phyloP scores from a whole-genome alignment of 768 basidiomycete genomes.

The Pleurotus giganteus region DNA sequence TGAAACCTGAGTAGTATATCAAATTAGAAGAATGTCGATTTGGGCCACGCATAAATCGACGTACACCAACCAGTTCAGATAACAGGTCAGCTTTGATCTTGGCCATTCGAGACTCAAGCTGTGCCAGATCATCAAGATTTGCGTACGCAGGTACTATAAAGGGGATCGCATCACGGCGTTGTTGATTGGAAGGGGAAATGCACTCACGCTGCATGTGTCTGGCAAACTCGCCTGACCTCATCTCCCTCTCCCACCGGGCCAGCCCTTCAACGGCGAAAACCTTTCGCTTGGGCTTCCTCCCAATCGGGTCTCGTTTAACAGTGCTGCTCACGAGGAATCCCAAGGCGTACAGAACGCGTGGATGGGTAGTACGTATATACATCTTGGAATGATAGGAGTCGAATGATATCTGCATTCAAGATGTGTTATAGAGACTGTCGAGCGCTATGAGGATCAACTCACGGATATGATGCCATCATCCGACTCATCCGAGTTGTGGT shows the following conservation, averaged over 20 bases:
- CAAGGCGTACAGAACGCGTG: conserved; percentile 59
- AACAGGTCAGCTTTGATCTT: conserved; percentile 69
- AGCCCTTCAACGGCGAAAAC: conserved; percentile 69
- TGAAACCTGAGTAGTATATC: conserved; percentile 43
- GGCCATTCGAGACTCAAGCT: conserved; percentile 47
- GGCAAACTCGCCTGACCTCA: conserved; percentile 16
- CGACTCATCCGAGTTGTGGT: conserved; percentile 11
- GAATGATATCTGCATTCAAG: conserved; percentile 29
- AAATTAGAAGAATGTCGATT: neutral
- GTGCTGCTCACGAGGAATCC: conserved; percentile 66
- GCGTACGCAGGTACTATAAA: conserved; percentile 55
- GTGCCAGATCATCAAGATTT: conserved; percentile 45
- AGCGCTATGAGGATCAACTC: conserved; percentile 7
- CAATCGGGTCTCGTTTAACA: conserved; percentile 71
- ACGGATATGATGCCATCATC: conserved; percentile 37
- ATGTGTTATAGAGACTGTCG: conserved; percentile 15
- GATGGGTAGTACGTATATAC: conserved; percentile 61
- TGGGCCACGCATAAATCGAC: conserved; percentile 15
- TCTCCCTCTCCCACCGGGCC: conserved; percentile 45
- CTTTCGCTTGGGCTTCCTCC: conserved; percentile 69
- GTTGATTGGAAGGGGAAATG: neutral
- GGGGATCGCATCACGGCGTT: neutral
- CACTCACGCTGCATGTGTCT: conserved; percentile 39
- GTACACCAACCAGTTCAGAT: conserved; percentile 66
- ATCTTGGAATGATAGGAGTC: conserved; percentile 34